Evolutionary conservation across 2,329 filamentous ascomycete species (phyloP).

Genomic region (Aspergillus caelatus): DNA sequence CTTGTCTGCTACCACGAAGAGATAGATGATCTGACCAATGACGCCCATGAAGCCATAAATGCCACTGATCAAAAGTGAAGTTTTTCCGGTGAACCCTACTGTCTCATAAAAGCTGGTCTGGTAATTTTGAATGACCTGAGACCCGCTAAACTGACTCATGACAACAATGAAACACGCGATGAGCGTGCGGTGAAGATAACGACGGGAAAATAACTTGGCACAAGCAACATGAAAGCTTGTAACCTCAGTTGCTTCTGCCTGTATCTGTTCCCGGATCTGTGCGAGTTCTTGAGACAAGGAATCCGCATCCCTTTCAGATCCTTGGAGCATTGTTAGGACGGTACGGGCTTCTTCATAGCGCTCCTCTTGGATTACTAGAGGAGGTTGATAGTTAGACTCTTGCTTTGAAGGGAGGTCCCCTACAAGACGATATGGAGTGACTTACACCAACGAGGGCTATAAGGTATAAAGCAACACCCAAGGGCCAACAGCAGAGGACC

Average conservation of each 20-base stretch:
- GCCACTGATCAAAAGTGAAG: conserved; percentile 37
- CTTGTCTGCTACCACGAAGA: conserved; percentile 35
- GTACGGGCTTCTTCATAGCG: conserved; percentile 15
- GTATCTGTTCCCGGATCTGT: conserved; percentile 19
- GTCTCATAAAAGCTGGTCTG: conserved; percentile 40
- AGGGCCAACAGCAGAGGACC: conserved; percentile 15
- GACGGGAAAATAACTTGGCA: conserved; percentile 17
- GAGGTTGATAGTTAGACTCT: neutral
- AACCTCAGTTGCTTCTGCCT: conserved; percentile 10
- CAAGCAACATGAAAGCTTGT: conserved; percentile 12
- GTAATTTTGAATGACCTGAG: conserved; percentile 42
- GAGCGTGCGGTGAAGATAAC: conserved; percentile 32
- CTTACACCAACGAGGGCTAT: conserved; percentile 20
- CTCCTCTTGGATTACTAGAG: conserved; percentile 13
- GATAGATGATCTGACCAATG: conserved; percentile 37
- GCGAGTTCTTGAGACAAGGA: conserved; percentile 13
- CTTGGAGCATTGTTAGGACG: conserved; percentile 8
- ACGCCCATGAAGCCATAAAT: conserved; percentile 44
- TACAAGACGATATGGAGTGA: neutral
- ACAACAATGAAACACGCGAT: conserved; percentile 37
- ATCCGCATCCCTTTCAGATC: neutral
- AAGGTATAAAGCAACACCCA: conserved; percentile 22
- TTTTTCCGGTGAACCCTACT: conserved; percentile 37
- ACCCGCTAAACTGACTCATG: conserved; percentile 40
- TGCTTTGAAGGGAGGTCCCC: neutral